phyloP scores from a whole-genome alignment of 2,329 filamentous ascomycete genomes.

The Dactylella cylindrospora region DNA sequence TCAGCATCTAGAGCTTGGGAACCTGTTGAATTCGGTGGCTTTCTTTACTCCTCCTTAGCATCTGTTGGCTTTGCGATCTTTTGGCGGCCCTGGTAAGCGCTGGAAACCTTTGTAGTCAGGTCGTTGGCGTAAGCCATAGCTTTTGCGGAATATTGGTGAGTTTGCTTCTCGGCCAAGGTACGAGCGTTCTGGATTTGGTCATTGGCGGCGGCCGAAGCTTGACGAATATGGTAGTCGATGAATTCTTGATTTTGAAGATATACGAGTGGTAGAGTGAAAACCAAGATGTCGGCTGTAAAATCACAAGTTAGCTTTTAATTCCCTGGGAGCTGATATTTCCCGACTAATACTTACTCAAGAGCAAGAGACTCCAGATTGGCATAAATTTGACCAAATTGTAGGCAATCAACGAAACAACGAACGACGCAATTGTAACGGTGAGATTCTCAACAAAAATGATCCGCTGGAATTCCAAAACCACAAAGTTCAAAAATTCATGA shows the following conservation, averaged over 20 bases:
- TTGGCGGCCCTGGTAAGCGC: conserved; percentile 54
- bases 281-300: conserved; percentile 56
- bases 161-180: conserved; percentile 65
- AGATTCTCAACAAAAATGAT: conserved; percentile 70
- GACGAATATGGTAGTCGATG: conserved; percentile 65
- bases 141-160: conserved; percentile 63
- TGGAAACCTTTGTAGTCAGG: conserved; percentile 64
- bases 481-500: conserved; percentile 71
- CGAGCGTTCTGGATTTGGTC: conserved; percentile 66
- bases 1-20: too few species aligned
- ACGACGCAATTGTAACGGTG: conserved; percentile 62
- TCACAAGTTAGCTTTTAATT: background rate
- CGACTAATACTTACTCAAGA: conserved; percentile 57
- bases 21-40: too few species aligned
- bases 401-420: conserved; percentile 63
- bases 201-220: conserved; percentile 62
- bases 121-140: conserved; percentile 70
- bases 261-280: conserved; percentile 65
- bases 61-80: conserved; percentile 57
- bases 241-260: conserved; percentile 70
- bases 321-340: background rate
- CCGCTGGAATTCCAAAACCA: conserved; percentile 69
- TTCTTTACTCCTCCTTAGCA: background rate
- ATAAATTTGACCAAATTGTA: conserved; percentile 71
- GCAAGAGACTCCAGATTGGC: conserved; percentile 68